Evolutionary conservation across 257 asterid genomes (phyloP), one percentile per base, ranked within the genome.

Genomic region (Fraxinus americana): DNA sequence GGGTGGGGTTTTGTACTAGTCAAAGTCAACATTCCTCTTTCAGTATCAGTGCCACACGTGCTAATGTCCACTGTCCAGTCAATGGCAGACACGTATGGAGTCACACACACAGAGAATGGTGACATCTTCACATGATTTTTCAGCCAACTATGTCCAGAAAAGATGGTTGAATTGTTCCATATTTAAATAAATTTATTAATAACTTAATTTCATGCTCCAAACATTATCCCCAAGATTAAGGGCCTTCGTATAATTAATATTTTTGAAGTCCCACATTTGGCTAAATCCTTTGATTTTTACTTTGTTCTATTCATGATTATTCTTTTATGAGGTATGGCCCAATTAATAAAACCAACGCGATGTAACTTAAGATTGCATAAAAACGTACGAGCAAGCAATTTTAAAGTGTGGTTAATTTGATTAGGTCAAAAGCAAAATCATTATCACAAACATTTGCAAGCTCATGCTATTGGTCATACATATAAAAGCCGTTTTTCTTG

Each of bases 41-140:
- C 66, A 45, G 66, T 57, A 82, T 29, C 69, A 69, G 77, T 41
- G 54, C 72, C 76, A 75, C 75, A 80, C 80, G 78, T 83, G 84
- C 81, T 27, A 48, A 75, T 63, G 77, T 78, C 68, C 48, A 41
- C 38, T 79, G 81, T 66, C 83, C 80, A 74, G 69, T 79, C 75
- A 74, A 65, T 74, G 75, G 34, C 76, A 75, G 78, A 82, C 90
- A 82, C 90, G 90, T 84, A 85, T 75, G 83, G 78, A 52, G 45
- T 80, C 80, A 19, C 39, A 25, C 13, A 59, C 0, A 45, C 43
- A 12, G 27, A 19, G 36, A 34, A 34, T 30, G 23, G 68, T 63
- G 79, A 79, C 86, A 83, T 78, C 27, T 83, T 72, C 87, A 85
- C 87, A 85, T 85, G 89, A 81, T 76, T 70, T 82, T 63, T 78